A percentile compares a stretch with the other conserved stretches of the same genome.
These are phyloP conservation scores for Dryas octopetala DNA, from an alignment of 306 rosid species.

Conservation along the genomic window DNA sequence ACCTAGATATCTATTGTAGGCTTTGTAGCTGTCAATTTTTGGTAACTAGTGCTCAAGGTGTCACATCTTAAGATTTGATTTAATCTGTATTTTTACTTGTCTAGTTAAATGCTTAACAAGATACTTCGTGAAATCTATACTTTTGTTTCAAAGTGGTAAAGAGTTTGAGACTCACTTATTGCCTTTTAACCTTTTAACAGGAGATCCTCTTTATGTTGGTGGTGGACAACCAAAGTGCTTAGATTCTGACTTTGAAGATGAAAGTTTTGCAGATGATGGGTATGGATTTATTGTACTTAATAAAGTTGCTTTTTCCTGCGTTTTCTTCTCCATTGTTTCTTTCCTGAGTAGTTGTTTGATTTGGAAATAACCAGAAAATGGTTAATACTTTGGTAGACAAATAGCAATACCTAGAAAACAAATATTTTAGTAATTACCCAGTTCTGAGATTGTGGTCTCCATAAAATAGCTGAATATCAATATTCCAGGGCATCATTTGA, in stretches of 20 bases:
- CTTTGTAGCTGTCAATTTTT: neutral
- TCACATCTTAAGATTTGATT: too few relatives aligned
- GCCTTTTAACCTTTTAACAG: conserved; percentile 28
- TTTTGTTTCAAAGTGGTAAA: neutral
- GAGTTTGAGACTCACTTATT: neutral
- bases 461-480: neutral
- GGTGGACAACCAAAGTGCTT: conserved; percentile 76
- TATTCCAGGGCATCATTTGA: too few relatives aligned
- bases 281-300: conserved; percentile 26
- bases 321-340: neutral
- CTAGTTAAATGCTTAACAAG: neutral
- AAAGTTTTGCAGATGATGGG: conserved; percentile 79
- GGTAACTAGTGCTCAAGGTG: too few relatives aligned
- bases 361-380: neutral
- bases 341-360: neutral
- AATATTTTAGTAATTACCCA: neutral
- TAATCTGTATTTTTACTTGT: neutral
- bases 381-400: neutral
- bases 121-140: neutral
- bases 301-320: neutral
- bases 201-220: conserved; percentile 79
- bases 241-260: conserved; percentile 45
- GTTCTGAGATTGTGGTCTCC: neutral
- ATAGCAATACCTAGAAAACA: neutral
- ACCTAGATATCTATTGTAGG: neutral